Conservation (phyloP, 2,329 filamentous ascomycete species). For the Cladophialophora carrionii region DNA sequence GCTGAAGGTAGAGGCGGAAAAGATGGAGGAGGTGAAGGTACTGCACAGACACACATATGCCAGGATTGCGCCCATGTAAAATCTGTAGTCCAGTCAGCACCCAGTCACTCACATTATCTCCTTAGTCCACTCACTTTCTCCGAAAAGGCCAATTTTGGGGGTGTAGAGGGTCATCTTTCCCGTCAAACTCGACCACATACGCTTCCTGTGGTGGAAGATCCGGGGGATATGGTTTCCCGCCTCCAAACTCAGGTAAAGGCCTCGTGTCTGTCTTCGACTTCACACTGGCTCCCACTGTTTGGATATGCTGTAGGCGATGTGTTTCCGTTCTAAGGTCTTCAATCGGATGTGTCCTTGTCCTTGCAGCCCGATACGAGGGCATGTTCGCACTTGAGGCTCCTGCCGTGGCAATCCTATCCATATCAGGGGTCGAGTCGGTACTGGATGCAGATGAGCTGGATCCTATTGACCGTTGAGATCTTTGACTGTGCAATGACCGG, state of each 20-base stretch:
- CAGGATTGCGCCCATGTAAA: constrained; percentile 35
- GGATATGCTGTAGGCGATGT: constrained; percentile 46
- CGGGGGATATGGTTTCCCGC: constrained; percentile 61
- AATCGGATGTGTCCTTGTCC: constrained; percentile 37
- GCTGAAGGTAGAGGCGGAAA: constrained; percentile 65
- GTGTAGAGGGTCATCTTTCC: constrained; percentile 78
- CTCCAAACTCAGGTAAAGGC: constrained; percentile 53
- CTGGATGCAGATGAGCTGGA: constrained; percentile 39
- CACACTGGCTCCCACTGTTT: constrained; percentile 47
- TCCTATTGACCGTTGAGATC: constrained; percentile 28
- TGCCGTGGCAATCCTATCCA: constrained; percentile 37
- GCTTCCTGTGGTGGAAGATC: constrained; percentile 60
- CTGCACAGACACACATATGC: constrained; percentile 48
- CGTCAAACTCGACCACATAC: constrained; percentile 75
- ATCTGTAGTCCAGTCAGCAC: constrained; percentile 16
- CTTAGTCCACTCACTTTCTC: constrained; percentile 60
- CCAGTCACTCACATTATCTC: neutral
- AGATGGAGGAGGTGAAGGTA: constrained; percentile 63
- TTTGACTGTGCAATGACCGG: constrained; percentile 31
- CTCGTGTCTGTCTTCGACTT: constrained; percentile 41
- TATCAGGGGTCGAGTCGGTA: constrained; percentile 33
- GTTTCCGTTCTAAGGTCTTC: constrained; percentile 38
- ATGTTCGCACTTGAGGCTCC: constrained; percentile 22
- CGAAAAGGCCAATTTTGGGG: constrained; percentile 82
- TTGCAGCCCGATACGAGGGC: constrained; percentile 16